These are phyloP conservation scores for Aspergillus sclerotiicarbonarius DNA, from an alignment of 495 filamentous ascomycete species.

Conservation along the genomic window DNA sequence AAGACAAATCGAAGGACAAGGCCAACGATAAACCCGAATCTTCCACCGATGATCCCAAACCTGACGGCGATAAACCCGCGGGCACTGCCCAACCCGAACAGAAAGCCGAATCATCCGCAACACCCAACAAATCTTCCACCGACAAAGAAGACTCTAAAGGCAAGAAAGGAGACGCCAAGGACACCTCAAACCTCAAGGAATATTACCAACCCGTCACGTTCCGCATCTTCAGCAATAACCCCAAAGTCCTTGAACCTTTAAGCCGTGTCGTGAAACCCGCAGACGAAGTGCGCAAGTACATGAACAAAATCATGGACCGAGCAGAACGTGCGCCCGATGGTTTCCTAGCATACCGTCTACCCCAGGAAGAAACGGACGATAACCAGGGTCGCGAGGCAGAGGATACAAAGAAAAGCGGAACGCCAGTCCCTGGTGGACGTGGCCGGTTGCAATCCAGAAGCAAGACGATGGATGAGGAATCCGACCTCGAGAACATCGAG, in stretches of 20 bases:
- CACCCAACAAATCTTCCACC: slow-evolving; percentile 6
- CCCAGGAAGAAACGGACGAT: slow-evolving; percentile 33
- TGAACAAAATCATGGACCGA: slow-evolving; percentile 78
- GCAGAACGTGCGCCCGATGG: slow-evolving; percentile 69
- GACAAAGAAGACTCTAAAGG: slow-evolving; percentile 4
- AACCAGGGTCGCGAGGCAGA: slow-evolving; percentile 26
- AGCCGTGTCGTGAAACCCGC: slow-evolving; percentile 71
- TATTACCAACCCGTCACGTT: slow-evolving; percentile 93
- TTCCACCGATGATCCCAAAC: not conserved
- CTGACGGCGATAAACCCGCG: not conserved
- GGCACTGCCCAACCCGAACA: slow-evolving; percentile 3
- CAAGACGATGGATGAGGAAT: slow-evolving; percentile 34
- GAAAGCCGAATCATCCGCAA: not conserved
- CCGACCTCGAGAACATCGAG: slow-evolving; percentile 33
- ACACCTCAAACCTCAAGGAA: slow-evolving; percentile 48
- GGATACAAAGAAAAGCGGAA: slow-evolving; percentile 19
- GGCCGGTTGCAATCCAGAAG: slow-evolving; percentile 25
- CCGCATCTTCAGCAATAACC: slow-evolving; percentile 61
- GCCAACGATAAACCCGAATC: not conserved
- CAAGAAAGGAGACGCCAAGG: slow-evolving; percentile 19
- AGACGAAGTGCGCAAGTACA: slow-evolving; percentile 76
- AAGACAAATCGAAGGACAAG: slow-evolving; percentile 12
- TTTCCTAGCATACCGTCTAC: slow-evolving; percentile 63
- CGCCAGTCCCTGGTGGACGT: slow-evolving; percentile 26
- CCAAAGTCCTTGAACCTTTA: slow-evolving; percentile 69